Evolutionary conservation across 148 eudicot genomes (phyloP).

Genomic region (Vaccinium macrocarpon): DNA sequence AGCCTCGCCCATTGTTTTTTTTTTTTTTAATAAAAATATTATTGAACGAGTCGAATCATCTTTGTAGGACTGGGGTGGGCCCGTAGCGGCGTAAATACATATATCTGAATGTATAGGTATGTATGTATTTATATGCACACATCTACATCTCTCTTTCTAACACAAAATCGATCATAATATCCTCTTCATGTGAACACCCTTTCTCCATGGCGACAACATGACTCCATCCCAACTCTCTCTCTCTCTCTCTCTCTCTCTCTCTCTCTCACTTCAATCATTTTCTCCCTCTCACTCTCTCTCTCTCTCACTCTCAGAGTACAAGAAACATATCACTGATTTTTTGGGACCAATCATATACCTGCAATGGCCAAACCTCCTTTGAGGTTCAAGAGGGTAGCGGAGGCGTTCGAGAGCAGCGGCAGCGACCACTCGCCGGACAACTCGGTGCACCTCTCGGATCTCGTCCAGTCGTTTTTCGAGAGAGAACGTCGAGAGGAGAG

Average conservation of each 20-base stretch:
- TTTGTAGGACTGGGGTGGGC: too few species aligned
- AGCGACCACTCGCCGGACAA: slow-evolving; percentile 54
- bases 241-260: background rate
- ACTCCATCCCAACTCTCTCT: background rate
- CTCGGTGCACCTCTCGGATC: slow-evolving; percentile 51
- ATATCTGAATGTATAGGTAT: background rate
- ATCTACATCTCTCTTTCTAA: background rate
- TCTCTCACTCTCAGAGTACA: background rate
- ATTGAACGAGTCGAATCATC: too few species aligned
- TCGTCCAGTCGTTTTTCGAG: slow-evolving; percentile 67
- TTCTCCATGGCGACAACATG: slow-evolving; percentile 26
- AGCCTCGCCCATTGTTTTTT: too few species aligned
- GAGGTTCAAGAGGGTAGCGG: slow-evolving; percentile 65
- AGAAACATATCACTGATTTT: background rate
- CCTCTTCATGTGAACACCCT: slow-evolving; percentile 23
- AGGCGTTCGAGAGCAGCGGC: slow-evolving; percentile 64
- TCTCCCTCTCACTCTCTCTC: background rate
- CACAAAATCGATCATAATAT: background rate
- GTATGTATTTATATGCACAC: background rate
- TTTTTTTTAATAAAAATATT: too few species aligned
- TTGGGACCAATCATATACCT: background rate
- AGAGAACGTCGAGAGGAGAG: slow-evolving; percentile 14
- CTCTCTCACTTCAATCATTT: background rate
- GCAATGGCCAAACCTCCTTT: slow-evolving; percentile 33
- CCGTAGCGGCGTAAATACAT: too few species aligned